phyloP scores from a whole-genome alignment of 1,284 basidiomycete genomes.

The Naganishia sp. region DNA sequence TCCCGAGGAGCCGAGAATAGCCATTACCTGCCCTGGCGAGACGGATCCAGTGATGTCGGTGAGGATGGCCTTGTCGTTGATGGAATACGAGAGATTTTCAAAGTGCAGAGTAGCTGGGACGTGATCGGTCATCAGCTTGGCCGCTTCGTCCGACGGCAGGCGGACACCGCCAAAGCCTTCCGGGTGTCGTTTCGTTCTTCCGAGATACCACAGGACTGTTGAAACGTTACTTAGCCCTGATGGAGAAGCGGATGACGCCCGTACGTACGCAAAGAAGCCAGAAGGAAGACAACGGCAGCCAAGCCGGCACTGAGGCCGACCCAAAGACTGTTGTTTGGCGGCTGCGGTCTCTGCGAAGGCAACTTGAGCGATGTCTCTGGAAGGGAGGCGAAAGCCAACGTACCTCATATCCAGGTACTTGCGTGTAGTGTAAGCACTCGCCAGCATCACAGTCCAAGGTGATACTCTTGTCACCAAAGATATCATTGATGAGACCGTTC shows the following conservation, averaged over 20 bases:
- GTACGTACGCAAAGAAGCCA: conserved; percentile 53
- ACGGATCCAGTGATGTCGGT: conserved; percentile 78
- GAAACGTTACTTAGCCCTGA: conserved; percentile 53
- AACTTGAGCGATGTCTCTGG: background rate
- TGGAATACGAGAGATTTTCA: conserved; percentile 75
- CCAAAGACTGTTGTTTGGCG: conserved; percentile 76
- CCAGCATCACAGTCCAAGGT: conserved; percentile 83
- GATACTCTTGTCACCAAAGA: conserved; percentile 91
- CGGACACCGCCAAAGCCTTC: conserved; percentile 72
- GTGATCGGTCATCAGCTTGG: conserved; percentile 87
- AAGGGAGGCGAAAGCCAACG: conserved; percentile 38
- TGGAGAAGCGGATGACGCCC: conserved; percentile 58
- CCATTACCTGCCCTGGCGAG: conserved; percentile 83
- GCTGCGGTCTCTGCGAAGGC: conserved; percentile 64
- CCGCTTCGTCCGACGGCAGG: conserved; percentile 75
- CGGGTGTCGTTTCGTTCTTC: conserved; percentile 64
- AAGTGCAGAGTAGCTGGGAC: conserved; percentile 91
- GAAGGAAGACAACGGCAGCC: conserved; percentile 64
- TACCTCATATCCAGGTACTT: conserved; percentile 88
- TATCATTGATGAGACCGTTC: conserved; percentile 88
- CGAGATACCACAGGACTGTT: conserved; percentile 83
- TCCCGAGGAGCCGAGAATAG: conserved; percentile 94
- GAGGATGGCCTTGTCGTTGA: conserved; percentile 70
- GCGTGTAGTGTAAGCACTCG: conserved; percentile 89
- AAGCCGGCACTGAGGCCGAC: conserved; percentile 80